These are phyloP conservation scores for Priceomyces haplophilus DNA, from an alignment of 805 yeast species.

Conservation along the genomic window DNA sequence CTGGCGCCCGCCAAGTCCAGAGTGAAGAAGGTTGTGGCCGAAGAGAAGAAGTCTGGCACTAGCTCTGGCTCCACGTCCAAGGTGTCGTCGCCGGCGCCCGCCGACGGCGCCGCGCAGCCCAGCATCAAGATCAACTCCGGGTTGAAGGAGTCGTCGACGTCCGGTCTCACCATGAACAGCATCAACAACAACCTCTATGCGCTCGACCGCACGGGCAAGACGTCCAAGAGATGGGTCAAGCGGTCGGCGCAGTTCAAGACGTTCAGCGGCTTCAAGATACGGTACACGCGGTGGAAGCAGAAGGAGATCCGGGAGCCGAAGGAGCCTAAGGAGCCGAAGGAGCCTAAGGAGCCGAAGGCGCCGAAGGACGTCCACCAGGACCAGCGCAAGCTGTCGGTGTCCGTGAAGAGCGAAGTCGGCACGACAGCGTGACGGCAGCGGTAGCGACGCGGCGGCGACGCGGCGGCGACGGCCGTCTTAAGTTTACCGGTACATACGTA, in stretches of 20 bases:
- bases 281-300: conserved; percentile 18
- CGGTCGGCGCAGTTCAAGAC: conserved; percentile 36
- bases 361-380: conserved; percentile 3
- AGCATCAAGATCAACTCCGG: conserved; percentile 35
- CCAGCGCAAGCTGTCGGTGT: background rate
- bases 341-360: conserved; percentile 12
- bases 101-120: conserved; percentile 9
- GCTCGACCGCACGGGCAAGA: conserved; percentile 36
- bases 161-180: conserved; percentile 39
- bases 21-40: conserved; percentile 30
- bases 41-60: conserved; percentile 21
- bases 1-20: conserved; percentile 31
- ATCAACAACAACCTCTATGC: conserved; percentile 23
- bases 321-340: conserved; percentile 3
- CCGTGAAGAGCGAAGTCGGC: background rate
- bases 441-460: too few species aligned
- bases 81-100: conserved; percentile 28
- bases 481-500: too few species aligned
- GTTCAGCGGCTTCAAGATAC: conserved; percentile 41
- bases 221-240: conserved; percentile 34
- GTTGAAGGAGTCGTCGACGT: conserved; percentile 38
- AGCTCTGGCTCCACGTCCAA: conserved; percentile 14
- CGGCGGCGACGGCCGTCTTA: too few species aligned
- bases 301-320: conserved; percentile 8
- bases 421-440: too few species aligned